Evolutionary conservation across 2,329 filamentous ascomycete genomes (phyloP).

Genomic region (Paramyrothecium roridum): DNA sequence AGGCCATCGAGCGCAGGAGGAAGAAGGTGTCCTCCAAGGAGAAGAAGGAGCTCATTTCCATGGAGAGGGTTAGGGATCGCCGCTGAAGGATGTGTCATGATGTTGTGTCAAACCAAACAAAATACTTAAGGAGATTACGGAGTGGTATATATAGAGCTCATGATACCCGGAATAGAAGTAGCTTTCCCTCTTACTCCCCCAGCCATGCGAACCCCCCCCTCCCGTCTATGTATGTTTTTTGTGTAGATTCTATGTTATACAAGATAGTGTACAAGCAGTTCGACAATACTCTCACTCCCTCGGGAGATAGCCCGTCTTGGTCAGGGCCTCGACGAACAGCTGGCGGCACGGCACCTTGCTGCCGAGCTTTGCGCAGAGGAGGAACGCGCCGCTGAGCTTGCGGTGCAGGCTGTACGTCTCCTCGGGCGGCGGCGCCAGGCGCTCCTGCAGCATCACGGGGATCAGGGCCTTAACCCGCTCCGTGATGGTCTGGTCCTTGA

Average conservation of each 20-base stretch:
- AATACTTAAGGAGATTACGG: not conserved
- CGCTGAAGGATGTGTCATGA: not conserved
- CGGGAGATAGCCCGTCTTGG: constrained; percentile 26
- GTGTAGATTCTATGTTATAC: too few relatives aligned
- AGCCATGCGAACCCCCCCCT: not conserved
- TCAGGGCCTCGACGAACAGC: constrained; percentile 65
- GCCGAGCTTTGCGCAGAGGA: constrained; percentile 83
- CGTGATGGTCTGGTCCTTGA: constrained; percentile 91
- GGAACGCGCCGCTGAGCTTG: constrained; percentile 91
- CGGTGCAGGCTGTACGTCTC: constrained; percentile 96
- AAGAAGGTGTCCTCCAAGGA: constrained; percentile 90
- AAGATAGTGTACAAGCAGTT: not conserved
- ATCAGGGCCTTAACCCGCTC: constrained; percentile 86
- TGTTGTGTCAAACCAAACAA: not conserved
- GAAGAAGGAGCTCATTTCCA: constrained; percentile 63
- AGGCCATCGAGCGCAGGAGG: constrained; percentile 78
- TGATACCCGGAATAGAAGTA: not conserved
- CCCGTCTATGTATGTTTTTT: not conserved
- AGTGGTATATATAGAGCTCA: not conserved
- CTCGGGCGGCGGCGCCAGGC: constrained; percentile 87
- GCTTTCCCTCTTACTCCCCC: not conserved
- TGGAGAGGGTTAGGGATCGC: constrained; percentile 25
- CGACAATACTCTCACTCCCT: not conserved
- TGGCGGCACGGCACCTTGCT: constrained; percentile 78
- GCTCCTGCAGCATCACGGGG: constrained; percentile 87